A percentile compares a stretch with the other conserved stretches of the same genome.
phyloP scores from a whole-genome alignment of 495 filamentous ascomycete genomes.

The Aspergillus saccharolyticus region DNA sequence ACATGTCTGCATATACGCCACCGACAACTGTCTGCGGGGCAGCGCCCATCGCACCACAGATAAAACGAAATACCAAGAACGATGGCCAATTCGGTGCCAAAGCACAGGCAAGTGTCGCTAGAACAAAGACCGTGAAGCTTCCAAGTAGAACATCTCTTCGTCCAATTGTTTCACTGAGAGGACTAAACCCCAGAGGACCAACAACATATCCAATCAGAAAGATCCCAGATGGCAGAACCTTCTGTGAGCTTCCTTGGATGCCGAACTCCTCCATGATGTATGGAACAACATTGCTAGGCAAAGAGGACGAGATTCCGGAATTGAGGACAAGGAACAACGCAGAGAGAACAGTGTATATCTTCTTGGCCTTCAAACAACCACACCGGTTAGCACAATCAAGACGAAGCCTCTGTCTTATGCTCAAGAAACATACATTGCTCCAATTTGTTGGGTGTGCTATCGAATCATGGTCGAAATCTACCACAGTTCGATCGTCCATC shows the following conservation, averaged over 20 bases:
- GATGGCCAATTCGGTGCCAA: conserved; percentile 62
- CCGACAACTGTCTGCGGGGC: conserved; percentile 66
- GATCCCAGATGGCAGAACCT: conserved; percentile 68
- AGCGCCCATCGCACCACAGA: conserved; percentile 60
- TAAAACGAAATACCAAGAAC: conserved; percentile 62
- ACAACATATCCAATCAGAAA: conserved; percentile 68
- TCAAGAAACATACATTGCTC: conserved; percentile 22
- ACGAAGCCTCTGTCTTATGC: not conserved
- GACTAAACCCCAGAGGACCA: conserved; percentile 62
- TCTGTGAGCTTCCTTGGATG: conserved; percentile 34
- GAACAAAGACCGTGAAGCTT: conserved; percentile 58
- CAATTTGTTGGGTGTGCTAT: conserved; percentile 28
- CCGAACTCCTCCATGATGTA: conserved; percentile 42
- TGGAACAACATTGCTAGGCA: conserved; percentile 62
- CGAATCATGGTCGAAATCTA: conserved; percentile 30
- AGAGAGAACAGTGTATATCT: conserved; percentile 51
- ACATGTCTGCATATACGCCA: conserved; percentile 71
- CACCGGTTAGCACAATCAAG: not conserved
- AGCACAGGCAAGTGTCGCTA: conserved; percentile 66
- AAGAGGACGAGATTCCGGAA: conserved; percentile 62
- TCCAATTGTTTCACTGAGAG: conserved; percentile 66
- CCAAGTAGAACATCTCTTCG: conserved; percentile 56
- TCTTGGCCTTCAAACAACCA: conserved; percentile 34
- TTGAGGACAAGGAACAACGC: conserved; percentile 63
- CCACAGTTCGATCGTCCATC: conserved; percentile 14